Conservation (phyloP, 352 stramenopile species). For the Phytophthora chlamydospora region DNA sequence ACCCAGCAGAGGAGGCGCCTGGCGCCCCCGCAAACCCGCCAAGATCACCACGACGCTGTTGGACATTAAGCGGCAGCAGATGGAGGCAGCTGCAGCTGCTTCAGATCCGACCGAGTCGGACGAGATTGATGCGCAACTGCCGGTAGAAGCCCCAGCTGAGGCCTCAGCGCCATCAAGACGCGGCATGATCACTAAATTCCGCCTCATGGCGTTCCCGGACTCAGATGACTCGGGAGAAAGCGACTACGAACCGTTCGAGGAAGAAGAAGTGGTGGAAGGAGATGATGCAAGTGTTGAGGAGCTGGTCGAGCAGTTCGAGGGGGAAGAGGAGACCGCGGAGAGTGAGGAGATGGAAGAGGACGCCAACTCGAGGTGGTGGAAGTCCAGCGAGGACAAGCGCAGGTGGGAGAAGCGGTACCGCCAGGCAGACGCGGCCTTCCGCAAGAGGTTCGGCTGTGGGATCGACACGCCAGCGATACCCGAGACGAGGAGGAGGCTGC, state of each 20-base stretch:
- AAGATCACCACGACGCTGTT: not conserved
- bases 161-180: not conserved
- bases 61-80: slow-evolving; percentile 21
- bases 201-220: slow-evolving; percentile 19
- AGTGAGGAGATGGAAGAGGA: slow-evolving; percentile 45
- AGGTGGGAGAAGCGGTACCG: slow-evolving; percentile 38
- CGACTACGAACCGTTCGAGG: slow-evolving; percentile 38
- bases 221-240: slow-evolving; percentile 34
- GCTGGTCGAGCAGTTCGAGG: slow-evolving; percentile 13
- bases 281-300: slow-evolving; percentile 22
- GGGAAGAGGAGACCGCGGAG: slow-evolving; percentile 12
- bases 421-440: slow-evolving; percentile 29
- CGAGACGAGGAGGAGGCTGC: slow-evolving; percentile 34
- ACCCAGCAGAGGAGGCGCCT: slow-evolving; percentile 21
- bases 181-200: slow-evolving; percentile 19
- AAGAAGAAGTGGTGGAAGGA: slow-evolving; percentile 29
- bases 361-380: slow-evolving; percentile 42
- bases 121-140: slow-evolving; percentile 2
- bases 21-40: slow-evolving; percentile 7
- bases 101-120: slow-evolving; percentile 3
- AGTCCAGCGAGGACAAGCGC: slow-evolving; percentile 34
- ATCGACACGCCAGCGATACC: slow-evolving; percentile 47
- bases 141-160: slow-evolving; percentile 10
- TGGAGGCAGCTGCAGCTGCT: slow-evolving; percentile 1
- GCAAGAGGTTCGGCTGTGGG: slow-evolving; percentile 34